Base-by-base conservation (phyloP, 83 land plant genomes). In the Diphasiastrum complanatum region DNA sequence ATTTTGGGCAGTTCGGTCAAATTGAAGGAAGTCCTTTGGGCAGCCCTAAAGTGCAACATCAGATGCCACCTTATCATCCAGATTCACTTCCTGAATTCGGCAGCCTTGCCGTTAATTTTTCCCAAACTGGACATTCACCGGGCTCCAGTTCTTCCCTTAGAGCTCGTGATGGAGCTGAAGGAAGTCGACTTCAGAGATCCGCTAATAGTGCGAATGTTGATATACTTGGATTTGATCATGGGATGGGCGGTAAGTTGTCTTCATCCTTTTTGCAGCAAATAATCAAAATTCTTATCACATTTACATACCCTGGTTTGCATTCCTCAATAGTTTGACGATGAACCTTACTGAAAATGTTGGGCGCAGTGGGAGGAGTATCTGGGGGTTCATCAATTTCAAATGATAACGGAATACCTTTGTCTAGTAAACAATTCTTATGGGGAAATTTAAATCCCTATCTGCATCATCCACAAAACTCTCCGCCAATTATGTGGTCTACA, bases 391-490 rank as follows among this genome's bases (percentile, higher is more conserved):
- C 73, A 37, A 75, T 45, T 35, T 51, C 77, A 26, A 68, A 63
- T 55, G 84, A 88, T 28, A 85, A 63, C 48, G 47, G 78, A 38
- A n/a, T n/a, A 18, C 75, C 83, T 33, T 53, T 69, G 55, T 73
- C 76, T 51, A 80, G 81, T 23, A 77, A 77, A 33, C 88, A 79
- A 28, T 83, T 75, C 60, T n/a, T 71, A 33, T 78, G 86, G 92
- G 79, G 67, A 12, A 77, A 62, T 56, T 47, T 66, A 31, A 74
- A 63, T 54, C 62, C 79, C 19, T 60, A 59, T 35, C 68, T 47
- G 6, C 80, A 75, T 18, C 46, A 45, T 2, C 37, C 57, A 18
- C 85, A 78, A 51, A 72, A 68, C n/a, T 73, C 81, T 36, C 51
- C 71, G 11, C 63, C 71, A 58, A 48, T 74, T 51, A 59, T 82